Conservation (phyloP, 2,329 filamentous ascomycete species). For the Septoria linicola region DNA sequence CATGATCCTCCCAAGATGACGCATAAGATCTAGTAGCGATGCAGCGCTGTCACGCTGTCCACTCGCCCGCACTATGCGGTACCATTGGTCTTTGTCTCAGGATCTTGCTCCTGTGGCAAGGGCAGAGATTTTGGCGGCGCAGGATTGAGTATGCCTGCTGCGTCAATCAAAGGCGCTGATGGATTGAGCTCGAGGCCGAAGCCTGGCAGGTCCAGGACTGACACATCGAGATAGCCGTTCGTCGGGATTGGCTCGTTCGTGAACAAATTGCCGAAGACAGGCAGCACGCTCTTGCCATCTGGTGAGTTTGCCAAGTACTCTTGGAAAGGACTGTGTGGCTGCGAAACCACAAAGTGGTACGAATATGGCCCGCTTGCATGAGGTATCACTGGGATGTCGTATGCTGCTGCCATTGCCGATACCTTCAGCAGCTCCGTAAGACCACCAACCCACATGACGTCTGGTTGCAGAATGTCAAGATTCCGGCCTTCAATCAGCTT, state of each 20-base stretch:
- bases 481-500: conserved; percentile 90
- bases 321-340: conserved; percentile 91
- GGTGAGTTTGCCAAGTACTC: conserved; percentile 93
- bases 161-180: conserved; percentile 74
- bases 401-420: conserved; percentile 82
- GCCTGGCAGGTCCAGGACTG: conserved; percentile 80
- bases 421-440: conserved; percentile 90
- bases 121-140: conserved; percentile 49
- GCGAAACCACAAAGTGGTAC: conserved; percentile 93
- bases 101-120: conserved; percentile 24
- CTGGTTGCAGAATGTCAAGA: conserved; percentile 89
- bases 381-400: conserved; percentile 93
- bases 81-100: conserved; percentile 17
- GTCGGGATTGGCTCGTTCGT: conserved; percentile 84
- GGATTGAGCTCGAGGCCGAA: conserved; percentile 89
- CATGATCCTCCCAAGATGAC: neutral
- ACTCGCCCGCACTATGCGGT: no score
- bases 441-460: conserved; percentile 96
- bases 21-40: neutral
- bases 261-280: conserved; percentile 90
- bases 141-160: conserved; percentile 69
- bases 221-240: conserved; percentile 76
- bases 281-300: conserved; percentile 83
- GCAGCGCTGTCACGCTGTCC: no score
- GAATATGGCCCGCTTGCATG: conserved; percentile 92